phyloP scores from a whole-genome alignment of 2,329 filamentous ascomycete species.

The Aspergillus proliferans region DNA sequence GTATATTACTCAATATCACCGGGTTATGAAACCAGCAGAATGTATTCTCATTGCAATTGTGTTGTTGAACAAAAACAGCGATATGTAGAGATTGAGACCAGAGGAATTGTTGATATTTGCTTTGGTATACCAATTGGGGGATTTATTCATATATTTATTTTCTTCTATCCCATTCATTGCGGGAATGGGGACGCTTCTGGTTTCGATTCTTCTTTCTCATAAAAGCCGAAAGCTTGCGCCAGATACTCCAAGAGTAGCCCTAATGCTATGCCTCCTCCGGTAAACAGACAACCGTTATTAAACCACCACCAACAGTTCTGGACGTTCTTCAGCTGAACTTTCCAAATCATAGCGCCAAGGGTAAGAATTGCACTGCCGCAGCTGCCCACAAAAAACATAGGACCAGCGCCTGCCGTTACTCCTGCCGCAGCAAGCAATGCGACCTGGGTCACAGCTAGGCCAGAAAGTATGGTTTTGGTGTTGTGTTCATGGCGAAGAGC shows the following conservation, averaged over 20 bases:
- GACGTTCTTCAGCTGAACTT: conserved; percentile 52
- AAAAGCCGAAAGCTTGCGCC: conserved; percentile 22
- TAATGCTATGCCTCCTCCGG: conserved; percentile 52
- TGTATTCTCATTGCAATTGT: too few relatives aligned
- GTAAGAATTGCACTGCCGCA: conserved; percentile 52
- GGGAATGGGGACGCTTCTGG: background rate
- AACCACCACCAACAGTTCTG: conserved; percentile 61
- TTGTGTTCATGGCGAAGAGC: conserved; percentile 44
- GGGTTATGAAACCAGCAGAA: background rate
- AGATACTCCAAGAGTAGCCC: conserved; percentile 53
- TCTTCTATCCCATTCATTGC: background rate
- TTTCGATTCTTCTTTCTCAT: conserved; percentile 11
- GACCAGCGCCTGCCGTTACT: conserved; percentile 49
- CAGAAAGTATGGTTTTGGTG: conserved; percentile 39
- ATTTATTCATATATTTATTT: background rate
- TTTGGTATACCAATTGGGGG: too few relatives aligned
- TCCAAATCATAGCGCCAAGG: conserved; percentile 54
- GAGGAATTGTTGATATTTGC: too few relatives aligned
- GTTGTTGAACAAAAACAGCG: too few relatives aligned
- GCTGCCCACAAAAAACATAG: conserved; percentile 52
- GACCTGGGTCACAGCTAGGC: conserved; percentile 36
- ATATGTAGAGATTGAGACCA: too few relatives aligned
- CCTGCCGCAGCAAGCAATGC: conserved; percentile 40
- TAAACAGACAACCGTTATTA: conserved; percentile 55
- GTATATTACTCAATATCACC: background rate